These are phyloP conservation scores for Fraxinus platypoda DNA, from an alignment of 305 asterid genomes.

Conservation along the genomic window DNA sequence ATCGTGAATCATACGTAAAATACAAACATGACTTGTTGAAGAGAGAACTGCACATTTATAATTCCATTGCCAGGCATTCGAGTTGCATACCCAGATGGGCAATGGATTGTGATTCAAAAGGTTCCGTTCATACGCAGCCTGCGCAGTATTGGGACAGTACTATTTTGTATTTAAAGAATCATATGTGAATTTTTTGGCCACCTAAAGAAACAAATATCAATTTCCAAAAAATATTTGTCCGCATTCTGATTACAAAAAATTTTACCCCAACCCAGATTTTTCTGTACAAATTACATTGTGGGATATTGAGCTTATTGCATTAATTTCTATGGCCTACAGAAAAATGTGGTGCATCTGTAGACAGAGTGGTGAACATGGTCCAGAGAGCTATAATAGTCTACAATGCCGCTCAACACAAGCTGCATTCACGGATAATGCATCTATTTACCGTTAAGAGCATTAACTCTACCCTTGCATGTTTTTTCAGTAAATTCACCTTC, in stretches of 20 bases:
- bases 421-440: not conserved
- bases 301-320: not conserved
- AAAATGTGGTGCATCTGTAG: not conserved
- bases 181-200: not conserved
- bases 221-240: not conserved
- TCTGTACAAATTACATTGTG: not conserved
- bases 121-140: conserved; percentile 4
- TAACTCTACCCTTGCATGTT: not conserved
- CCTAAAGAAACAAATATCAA: not conserved
- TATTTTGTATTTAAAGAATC: not conserved
- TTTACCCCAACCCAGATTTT: not conserved
- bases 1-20: not conserved
- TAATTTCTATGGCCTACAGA: not conserved
- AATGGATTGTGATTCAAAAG: conserved; percentile 6
- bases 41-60: not conserved
- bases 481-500: not conserved
- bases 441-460: not conserved
- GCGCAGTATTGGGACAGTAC: conserved; percentile 7
- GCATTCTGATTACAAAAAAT: not conserved
- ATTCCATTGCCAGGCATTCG: not conserved
- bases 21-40: not conserved
- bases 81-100: conserved; percentile 4
- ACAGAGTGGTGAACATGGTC: not conserved
- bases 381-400: not conserved
- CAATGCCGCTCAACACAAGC: not conserved